Evolutionary conservation across 176 grass and related monocot species (phyloP), one percentile per base, ranked within the genome.

Genomic region (Oryza punctata): DNA sequence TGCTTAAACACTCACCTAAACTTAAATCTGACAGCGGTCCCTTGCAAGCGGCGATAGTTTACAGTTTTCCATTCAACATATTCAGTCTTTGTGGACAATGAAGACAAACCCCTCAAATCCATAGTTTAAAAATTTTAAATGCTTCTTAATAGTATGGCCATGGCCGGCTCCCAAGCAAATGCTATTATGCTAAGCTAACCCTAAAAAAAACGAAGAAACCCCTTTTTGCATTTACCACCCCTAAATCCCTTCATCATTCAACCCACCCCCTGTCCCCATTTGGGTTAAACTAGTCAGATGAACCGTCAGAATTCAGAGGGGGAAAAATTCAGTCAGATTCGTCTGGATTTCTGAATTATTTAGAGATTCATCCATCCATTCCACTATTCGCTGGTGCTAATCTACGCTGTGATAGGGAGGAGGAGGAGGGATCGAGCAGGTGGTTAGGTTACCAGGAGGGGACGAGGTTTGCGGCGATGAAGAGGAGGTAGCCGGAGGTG

Each of bases 391-490:
- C 15, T n/a, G 23, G 18, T 21, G 18, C 52, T 54, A 19, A 19
- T 5, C 13, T 47, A 47, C 45, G 45, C 45, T 4, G 13, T 15
- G 49, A 14, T 15, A 15, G 65, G 27, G 46, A 25, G 12, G 16
- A 16, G 26, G 14, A 21, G 38, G 32, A 5, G 32, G 4, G 24
- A 7, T 54, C 16, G 18, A 45, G 28, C 7, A 30, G 29, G 2
- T 0, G 32, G 32, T 33, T 33, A 33, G 7, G 66, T 63, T 50
- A 97, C 96, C 96, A 95, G 64, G 91, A 83, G 0, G 96, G 87
- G 32, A 72, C 85, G 72, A 98, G 85, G 90, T 98, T 98, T 44
- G 96, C 87, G 28, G 93, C 93, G 81, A 98, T 94, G 85, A 98
- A 98, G 29, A 98, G 47, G 21, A 95, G 80, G 81, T 98, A 98